Percentiles rank a stretch among this genome's conserved stretches.
Conservation (phyloP, 2,329 filamentous ascomycete genomes). For the Penicillium sp. region DNA sequence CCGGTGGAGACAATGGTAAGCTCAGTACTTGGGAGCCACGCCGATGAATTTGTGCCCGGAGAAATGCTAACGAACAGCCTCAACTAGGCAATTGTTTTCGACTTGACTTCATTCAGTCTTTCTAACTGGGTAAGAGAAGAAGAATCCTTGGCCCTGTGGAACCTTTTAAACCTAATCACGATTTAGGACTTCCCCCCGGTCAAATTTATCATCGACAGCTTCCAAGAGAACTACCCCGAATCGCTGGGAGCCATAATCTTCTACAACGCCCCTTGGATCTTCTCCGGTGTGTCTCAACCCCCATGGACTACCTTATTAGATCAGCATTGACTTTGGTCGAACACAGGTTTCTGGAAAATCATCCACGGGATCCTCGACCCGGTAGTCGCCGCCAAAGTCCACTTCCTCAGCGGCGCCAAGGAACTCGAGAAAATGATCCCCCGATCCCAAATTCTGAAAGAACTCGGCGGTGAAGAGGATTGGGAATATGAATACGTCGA, state of each 20-base stretch:
- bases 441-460: constrained; percentile 14
- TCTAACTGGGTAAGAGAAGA: constrained; percentile 72
- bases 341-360: constrained; percentile 17
- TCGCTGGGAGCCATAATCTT: constrained; percentile 85
- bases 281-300: constrained; percentile 4
- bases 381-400: constrained; percentile 11
- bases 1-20: constrained; percentile 22
- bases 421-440: constrained; percentile 15
- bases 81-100: constrained; percentile 76
- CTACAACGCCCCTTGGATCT: constrained; percentile 71
- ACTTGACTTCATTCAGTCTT: constrained; percentile 87
- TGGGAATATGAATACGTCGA: constrained; percentile 16
- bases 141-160: background rate
- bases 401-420: constrained; percentile 13
- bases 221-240: constrained; percentile 96
- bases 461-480: constrained; percentile 13
- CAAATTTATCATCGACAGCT: constrained; percentile 98
- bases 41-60: no score
- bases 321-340: background rate
- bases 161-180: background rate
- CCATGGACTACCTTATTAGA: background rate
- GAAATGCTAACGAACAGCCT: background rate
- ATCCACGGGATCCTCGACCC: constrained; percentile 14
- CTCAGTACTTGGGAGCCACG: background rate
- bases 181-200: constrained; percentile 79